A percentile compares a stretch with the other conserved stretches of the same genome.
Conservation (phyloP, 164 flowering plant species). For the Dillenia suffruticosa region DNA sequence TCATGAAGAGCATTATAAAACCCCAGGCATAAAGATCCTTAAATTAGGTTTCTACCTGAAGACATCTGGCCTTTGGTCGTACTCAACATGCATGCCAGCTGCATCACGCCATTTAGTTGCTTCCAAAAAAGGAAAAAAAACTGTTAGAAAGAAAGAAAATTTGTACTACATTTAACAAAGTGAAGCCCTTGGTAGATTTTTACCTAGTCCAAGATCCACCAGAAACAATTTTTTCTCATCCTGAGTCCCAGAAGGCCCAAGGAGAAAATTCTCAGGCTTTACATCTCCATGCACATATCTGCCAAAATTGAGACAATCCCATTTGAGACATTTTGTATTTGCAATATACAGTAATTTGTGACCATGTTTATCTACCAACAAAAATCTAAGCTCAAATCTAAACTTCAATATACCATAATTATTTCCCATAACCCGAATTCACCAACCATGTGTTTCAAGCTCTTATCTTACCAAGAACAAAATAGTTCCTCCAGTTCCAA, state of each 20-base stretch:
- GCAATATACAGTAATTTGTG: too few species aligned
- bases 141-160: neutral
- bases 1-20: neutral
- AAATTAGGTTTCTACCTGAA: conserved; percentile 40
- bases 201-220: conserved; percentile 73
- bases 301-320: conserved; percentile 1
- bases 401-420: neutral
- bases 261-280: conserved; percentile 69
- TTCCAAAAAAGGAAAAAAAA: conserved; percentile 2
- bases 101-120: conserved; percentile 56
- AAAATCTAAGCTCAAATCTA: neutral
- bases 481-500: too few species aligned
- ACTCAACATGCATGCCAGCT: conserved; percentile 55
- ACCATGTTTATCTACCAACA: too few species aligned
- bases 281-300: conserved; percentile 77
- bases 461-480: too few species aligned
- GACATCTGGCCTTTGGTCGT: conserved; percentile 74
- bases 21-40: neutral
- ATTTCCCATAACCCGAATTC: too few species aligned
- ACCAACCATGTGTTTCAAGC: too few species aligned
- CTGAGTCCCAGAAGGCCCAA: conserved; percentile 55
- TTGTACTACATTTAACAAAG: neutral
- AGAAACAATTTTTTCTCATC: conserved; percentile 59
- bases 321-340: neutral
- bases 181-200: neutral